These are phyloP conservation scores for Punica granatum DNA, from an alignment of 345 rosid species.

Conservation along the genomic window DNA sequence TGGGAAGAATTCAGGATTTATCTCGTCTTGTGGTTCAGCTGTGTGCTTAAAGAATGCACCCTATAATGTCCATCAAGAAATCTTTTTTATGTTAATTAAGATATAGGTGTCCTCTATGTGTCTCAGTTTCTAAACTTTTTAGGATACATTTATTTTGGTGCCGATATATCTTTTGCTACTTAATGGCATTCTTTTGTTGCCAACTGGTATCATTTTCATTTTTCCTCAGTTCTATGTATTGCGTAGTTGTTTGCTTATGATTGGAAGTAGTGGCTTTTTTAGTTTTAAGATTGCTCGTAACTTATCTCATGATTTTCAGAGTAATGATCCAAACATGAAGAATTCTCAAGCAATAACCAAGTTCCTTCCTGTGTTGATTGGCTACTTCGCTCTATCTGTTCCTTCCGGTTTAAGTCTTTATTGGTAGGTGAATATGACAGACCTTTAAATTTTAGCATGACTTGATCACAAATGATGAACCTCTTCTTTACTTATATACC, in stretches of 20 bases:
- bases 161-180: not conserved
- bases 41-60: not conserved
- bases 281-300: not conserved
- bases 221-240: not conserved
- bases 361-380: slow-evolving; percentile 83
- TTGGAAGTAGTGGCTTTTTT: not conserved
- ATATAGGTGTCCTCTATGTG: not conserved
- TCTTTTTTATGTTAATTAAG: not conserved
- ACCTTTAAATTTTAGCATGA: not conserved
- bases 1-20: not conserved
- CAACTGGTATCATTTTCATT: not conserved
- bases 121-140: not conserved
- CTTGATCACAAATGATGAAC: not conserved
- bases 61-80: not conserved
- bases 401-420: slow-evolving; percentile 98
- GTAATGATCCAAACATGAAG: slow-evolving; percentile 81
- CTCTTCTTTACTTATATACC: not conserved
- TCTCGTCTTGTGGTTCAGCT: not conserved
- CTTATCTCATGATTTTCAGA: slow-evolving; percentile 30
- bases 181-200: not conserved
- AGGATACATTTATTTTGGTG: not conserved
- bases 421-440: slow-evolving; percentile 46
- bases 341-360: slow-evolving; percentile 76
- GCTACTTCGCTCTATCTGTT: slow-evolving; percentile 93
- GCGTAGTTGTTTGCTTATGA: not conserved